These are phyloP conservation scores for Podospora appendiculata DNA, from an alignment of 495 filamentous ascomycete genomes.

Conservation along the genomic window DNA sequence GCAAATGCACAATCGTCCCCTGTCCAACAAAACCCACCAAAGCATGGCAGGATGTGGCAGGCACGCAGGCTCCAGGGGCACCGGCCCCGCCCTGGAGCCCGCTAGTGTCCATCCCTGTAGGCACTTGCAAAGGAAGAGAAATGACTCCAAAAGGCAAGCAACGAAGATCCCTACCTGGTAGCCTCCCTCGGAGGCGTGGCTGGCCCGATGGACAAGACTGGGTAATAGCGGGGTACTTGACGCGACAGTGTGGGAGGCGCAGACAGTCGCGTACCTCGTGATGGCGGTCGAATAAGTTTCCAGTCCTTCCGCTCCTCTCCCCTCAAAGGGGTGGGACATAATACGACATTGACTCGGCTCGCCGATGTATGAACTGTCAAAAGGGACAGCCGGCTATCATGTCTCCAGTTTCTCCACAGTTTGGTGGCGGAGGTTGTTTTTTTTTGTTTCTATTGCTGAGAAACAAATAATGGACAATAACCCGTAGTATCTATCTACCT, in stretches of 20 bases:
- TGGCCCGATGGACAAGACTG: neutral
- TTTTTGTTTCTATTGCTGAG: too few species aligned
- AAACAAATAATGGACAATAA: too few species aligned
- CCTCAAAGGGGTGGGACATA: neutral
- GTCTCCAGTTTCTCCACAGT: too few species aligned
- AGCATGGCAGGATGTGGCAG: too few species aligned
- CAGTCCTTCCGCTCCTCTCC: neutral
- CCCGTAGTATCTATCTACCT: too few species aligned
- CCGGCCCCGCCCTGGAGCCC: too few species aligned
- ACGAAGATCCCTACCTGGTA: neutral
- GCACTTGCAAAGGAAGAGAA: too few species aligned
- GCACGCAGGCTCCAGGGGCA: too few species aligned
- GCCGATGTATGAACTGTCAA: neutral
- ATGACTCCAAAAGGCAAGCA: neutral
- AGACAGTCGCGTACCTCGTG: conserved; percentile 11
- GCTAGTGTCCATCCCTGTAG: too few species aligned
- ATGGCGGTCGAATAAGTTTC: conserved; percentile 2
- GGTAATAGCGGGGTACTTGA: conserved; percentile 16
- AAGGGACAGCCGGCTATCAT: neutral
- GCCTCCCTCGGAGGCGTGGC: neutral
- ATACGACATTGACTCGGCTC: conserved; percentile 11
- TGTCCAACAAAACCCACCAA: too few species aligned
- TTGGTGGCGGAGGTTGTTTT: too few species aligned
- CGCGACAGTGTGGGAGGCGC: conserved; percentile 19
- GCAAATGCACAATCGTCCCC: too few species aligned